A percentile compares a stretch with the other conserved stretches of the same genome.
These are phyloP conservation scores for Penicillium concentricum DNA, from an alignment of 2,329 filamentous ascomycete species.

Conservation along the genomic window DNA sequence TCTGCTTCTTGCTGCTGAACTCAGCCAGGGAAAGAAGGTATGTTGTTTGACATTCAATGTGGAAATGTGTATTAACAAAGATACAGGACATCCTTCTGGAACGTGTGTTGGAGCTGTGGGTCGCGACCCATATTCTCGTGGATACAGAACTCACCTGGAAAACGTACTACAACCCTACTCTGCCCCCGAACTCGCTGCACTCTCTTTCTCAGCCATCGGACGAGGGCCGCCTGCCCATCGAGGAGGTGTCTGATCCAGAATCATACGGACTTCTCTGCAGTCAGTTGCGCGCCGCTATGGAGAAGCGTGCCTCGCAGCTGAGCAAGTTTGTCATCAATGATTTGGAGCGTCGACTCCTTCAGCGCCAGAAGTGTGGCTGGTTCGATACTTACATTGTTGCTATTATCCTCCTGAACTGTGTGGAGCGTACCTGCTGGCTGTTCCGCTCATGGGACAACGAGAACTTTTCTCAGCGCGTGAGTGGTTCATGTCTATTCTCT, in stretches of 20 bases:
- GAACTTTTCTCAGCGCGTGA: constrained; percentile 35
- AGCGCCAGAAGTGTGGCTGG: constrained; percentile 56
- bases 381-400: constrained; percentile 62
- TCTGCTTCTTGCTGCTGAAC: constrained; percentile 40
- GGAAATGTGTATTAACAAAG: background rate
- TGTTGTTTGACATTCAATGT: background rate
- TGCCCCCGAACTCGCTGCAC: constrained; percentile 38
- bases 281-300: constrained; percentile 56
- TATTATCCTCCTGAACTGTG: constrained; percentile 58
- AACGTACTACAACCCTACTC: constrained; percentile 48
- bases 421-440: constrained; percentile 60
- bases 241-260: constrained; percentile 40
- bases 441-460: constrained; percentile 55
- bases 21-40: constrained; percentile 42
- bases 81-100: constrained; percentile 36
- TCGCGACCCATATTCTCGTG: constrained; percentile 55
- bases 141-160: constrained; percentile 50
- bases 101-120: constrained; percentile 57
- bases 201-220: constrained; percentile 39
- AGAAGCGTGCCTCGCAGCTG: constrained; percentile 54
- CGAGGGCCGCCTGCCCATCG: constrained; percentile 41
- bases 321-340: constrained; percentile 59
- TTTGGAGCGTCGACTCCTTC: constrained; percentile 59
- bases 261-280: constrained; percentile 53
- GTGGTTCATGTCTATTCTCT: constrained; percentile 5